Evolutionary conservation across 2,329 filamentous ascomycete genomes (phyloP), one percentile per base, ranked within the genome.

Genomic region (Stachybotrys echinatus): DNA sequence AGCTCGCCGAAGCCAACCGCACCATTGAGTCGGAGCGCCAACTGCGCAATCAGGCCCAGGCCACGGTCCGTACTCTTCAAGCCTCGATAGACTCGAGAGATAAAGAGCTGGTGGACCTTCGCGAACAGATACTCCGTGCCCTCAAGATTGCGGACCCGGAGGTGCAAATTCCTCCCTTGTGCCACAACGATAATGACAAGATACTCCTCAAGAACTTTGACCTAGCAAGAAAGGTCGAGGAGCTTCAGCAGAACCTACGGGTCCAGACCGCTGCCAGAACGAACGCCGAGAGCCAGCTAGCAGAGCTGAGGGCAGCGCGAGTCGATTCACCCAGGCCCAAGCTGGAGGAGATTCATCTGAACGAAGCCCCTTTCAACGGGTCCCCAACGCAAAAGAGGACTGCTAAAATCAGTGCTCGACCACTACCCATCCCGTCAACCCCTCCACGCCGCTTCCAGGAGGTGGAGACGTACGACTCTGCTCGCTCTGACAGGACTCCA

Each of bases 1-100:
- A 97, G 64, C 77, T 97, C 23, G 89, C 91, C 8, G 94, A 97
- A 65, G 85, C 85, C 14, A 95, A 96, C 61, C 84, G 92, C 27
- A 94, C 87, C 49, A 81, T 96, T 20, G 94, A 97, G 60, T 92
- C 91, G 2, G 92, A 97, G 68, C 81, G 88, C 45, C 92, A 96
- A 61, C 74, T 95, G 49, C 87, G 89, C 37, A 81, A 77, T 3
- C 92, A 96, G 65, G 89, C 91, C 12, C 92, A 97, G 65, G 78
- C 86, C 6, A 96, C 92, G 47, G 87, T 88, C 22, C 85, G 90
- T 45, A 87, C 90, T 12, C 76, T 95, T 49, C 92, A 96, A 61
- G 71, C 78, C 3, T 83, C 89, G 1, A 74, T 97, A 12, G 92
- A 95, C 61, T 81, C 84, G 42, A 83, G 88, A 27, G 88, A 95